These are phyloP conservation scores for Saccharomyces pastorianus DNA, from an alignment of 1,139 yeast genomes.

Conservation along the genomic window DNA sequence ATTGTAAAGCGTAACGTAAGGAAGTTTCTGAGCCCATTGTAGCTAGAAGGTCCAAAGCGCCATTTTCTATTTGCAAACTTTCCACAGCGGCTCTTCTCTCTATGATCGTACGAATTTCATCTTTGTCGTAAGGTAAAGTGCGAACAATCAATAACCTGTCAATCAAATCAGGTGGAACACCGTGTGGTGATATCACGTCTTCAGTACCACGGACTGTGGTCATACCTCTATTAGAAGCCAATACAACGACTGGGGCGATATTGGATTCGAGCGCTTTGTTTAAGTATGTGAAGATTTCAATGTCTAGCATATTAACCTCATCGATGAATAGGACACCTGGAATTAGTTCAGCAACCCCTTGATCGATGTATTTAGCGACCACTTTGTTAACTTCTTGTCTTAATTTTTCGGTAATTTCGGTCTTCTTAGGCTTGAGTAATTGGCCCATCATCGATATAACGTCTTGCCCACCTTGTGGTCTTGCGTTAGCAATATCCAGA, in stretches of 20 bases:
- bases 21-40: conserved; percentile 66
- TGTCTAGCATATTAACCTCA: conserved; percentile 95
- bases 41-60: conserved; percentile 68
- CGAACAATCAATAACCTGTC: conserved; percentile 87
- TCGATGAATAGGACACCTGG: conserved; percentile 97
- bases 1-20: conserved; percentile 82
- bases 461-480: conserved; percentile 98
- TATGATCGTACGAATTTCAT: conserved; percentile 75
- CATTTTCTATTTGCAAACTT: conserved; percentile 51
- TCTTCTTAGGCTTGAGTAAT: conserved; percentile 86
- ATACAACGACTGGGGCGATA: conserved; percentile 88
- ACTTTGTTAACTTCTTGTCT: conserved; percentile 91
- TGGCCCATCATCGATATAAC: conserved; percentile 99
- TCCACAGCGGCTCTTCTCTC: conserved; percentile 76
- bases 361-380: conserved; percentile 91
- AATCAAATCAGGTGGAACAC: conserved; percentile 89
- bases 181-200: conserved; percentile 85
- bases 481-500: conserved; percentile 89
- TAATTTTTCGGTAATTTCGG: conserved; percentile 96
- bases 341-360: conserved; percentile 94
- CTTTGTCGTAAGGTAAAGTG: conserved; percentile 76
- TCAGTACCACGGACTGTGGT: conserved; percentile 92
- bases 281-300: conserved; percentile 89
- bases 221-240: conserved; percentile 92
- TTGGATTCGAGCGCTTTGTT: conserved; percentile 87